Percentiles rank a stretch among this genome's conserved stretches.
These are phyloP conservation scores for Penicillium chermesinum DNA, from an alignment of 495 filamentous ascomycete species.

Conservation along the genomic window DNA sequence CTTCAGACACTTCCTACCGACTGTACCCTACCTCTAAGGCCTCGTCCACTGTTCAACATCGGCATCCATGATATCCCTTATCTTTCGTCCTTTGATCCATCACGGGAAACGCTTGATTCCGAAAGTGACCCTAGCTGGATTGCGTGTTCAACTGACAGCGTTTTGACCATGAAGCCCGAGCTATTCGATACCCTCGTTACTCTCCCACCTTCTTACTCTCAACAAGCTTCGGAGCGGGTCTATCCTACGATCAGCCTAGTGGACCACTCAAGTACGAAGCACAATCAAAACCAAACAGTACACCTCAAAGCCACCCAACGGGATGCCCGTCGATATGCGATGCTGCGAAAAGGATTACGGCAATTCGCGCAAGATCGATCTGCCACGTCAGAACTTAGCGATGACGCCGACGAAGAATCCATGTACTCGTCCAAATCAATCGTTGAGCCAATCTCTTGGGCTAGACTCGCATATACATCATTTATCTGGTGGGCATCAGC, in stretches of 20 bases:
- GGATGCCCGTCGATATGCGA: conserved; percentile 73
- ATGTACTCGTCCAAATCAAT: conserved; percentile 48
- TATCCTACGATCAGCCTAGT: conserved; percentile 65
- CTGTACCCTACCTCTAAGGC: conserved; percentile 49
- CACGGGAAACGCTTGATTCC: conserved; percentile 20
- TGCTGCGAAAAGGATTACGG: conserved; percentile 63
- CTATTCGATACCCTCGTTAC: conserved; percentile 87
- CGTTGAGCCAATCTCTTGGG: conserved; percentile 80
- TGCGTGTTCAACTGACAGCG: conserved; percentile 90
- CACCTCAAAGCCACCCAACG: conserved; percentile 82
- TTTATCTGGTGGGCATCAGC: conserved; percentile 99
- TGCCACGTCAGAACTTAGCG: conserved; percentile 14
- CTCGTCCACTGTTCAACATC: conserved; percentile 83
- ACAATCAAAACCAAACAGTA: conserved; percentile 21
- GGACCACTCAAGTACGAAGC: conserved; percentile 22
- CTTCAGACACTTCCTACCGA: conserved; percentile 51
- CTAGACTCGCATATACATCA: conserved; percentile 78
- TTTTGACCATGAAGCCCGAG: conserved; percentile 74
- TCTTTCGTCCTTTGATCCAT: conserved; percentile 45
- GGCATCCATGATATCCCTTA: conserved; percentile 89
- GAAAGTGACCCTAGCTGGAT: conserved; percentile 71
- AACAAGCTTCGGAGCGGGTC: conserved; percentile 48
- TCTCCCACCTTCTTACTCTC: conserved; percentile 61
- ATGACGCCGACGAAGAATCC: conserved; percentile 40
- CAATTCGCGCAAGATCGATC: conserved; percentile 38